phyloP scores from a whole-genome alignment of 2,329 filamentous ascomycete species.

The Rachicladosporium sp. region DNA sequence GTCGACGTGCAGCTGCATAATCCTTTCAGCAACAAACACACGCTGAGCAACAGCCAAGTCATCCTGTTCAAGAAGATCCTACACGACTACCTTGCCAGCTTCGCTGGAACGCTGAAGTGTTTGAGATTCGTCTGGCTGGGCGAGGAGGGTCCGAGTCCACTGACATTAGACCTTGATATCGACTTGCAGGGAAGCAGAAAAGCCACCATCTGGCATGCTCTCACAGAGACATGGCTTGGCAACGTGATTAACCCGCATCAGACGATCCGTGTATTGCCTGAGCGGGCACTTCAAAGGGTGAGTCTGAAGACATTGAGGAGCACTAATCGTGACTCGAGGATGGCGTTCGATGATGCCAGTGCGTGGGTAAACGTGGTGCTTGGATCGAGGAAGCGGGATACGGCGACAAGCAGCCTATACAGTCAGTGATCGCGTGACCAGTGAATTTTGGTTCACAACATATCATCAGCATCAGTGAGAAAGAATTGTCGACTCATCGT shows the following conservation, averaged over 20 bases:
- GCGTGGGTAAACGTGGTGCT: slow-evolving; percentile 11
- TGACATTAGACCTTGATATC: slow-evolving; percentile 13
- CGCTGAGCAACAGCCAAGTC: slow-evolving; percentile 13
- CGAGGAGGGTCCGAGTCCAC: slow-evolving; percentile 18
- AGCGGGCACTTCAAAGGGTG: slow-evolving; percentile 6
- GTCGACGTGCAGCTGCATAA: slow-evolving; percentile 19
- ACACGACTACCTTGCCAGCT: slow-evolving; percentile 20
- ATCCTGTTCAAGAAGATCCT: slow-evolving; percentile 19
- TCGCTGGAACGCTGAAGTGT: slow-evolving; percentile 14
- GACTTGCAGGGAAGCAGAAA: slow-evolving; percentile 7
- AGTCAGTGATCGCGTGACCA: slow-evolving; percentile 1
- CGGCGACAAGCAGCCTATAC: slow-evolving; percentile 2
- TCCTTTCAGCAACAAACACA: slow-evolving; percentile 9
- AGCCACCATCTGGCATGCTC: slow-evolving; percentile 10
- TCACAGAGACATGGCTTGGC: slow-evolving; percentile 16
- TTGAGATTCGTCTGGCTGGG: slow-evolving; percentile 22
- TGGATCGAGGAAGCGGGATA: background rate
- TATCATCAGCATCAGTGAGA: too few relatives aligned
- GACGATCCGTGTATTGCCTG: slow-evolving; percentile 3
- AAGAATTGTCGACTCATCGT: too few relatives aligned
- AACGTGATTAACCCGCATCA: slow-evolving; percentile 11
- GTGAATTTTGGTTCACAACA: too few relatives aligned
- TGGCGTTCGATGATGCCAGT: background rate
- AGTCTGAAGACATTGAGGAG: slow-evolving; percentile 9
- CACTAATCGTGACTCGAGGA: slow-evolving; percentile 1